Evolutionary conservation across 2,329 filamentous ascomycete species (phyloP).

Genomic region (Trichoderma gracile): DNA sequence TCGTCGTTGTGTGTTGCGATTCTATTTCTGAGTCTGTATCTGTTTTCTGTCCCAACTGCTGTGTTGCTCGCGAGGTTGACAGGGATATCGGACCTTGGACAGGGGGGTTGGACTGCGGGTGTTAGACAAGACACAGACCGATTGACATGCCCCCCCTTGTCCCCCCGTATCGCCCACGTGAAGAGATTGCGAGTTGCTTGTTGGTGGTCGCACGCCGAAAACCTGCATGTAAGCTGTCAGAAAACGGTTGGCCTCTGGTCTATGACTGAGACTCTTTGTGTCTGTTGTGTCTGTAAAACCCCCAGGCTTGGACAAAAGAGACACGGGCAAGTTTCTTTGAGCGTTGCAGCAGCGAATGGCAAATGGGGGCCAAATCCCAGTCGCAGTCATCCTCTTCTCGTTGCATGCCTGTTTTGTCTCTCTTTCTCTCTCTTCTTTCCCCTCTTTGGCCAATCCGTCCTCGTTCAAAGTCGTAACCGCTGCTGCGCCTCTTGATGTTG

Average conservation of each 20-base stretch:
- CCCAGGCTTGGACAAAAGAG: too few species aligned
- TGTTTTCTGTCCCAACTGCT: too few species aligned
- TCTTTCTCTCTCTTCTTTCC: too few species aligned
- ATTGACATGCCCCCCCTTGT: background rate
- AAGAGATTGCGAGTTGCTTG: background rate
- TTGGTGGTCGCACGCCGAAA: conserved; percentile 1
- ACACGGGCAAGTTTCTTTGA: too few species aligned
- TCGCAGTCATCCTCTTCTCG: background rate
- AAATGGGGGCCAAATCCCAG: background rate
- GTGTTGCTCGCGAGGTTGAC: too few species aligned
- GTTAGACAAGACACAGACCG: background rate
- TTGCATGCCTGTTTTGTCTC: too few species aligned
- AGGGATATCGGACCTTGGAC: background rate
- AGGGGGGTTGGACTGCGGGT: background rate
- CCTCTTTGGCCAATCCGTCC: too few species aligned
- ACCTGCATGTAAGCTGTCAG: background rate
- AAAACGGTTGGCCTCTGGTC: background rate
- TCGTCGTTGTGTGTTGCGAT: background rate
- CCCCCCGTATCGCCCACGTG: background rate
- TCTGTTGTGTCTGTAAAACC: too few species aligned
- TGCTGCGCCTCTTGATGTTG: background rate
- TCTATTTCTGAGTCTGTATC: background rate
- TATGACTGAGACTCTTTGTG: background rate
- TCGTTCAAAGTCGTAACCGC: background rate
- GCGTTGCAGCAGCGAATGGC: too few species aligned